Percentiles rank a stretch among this genome's conserved stretches.
These are phyloP conservation scores for Kazachstania taianensis DNA, from an alignment of 805 yeast genomes.

Conservation along the genomic window DNA sequence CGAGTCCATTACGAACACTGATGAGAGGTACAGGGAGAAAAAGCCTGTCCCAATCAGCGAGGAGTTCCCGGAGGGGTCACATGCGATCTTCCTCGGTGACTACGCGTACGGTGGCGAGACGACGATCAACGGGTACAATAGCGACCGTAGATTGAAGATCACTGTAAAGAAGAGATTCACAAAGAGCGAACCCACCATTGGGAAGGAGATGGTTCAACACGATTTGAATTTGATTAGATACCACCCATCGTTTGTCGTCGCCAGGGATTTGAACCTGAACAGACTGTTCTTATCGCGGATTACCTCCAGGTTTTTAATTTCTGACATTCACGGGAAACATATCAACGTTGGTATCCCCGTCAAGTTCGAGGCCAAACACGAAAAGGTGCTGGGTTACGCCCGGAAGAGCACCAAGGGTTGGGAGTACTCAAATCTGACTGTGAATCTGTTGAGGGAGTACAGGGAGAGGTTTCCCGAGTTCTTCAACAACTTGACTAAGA, in stretches of 20 bases:
- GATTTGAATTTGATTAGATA: conserved; percentile 52
- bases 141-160: conserved; percentile 35
- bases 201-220: conserved; percentile 44
- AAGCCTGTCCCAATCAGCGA: conserved; percentile 68
- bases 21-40: conserved; percentile 60
- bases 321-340: conserved; percentile 40
- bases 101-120: conserved; percentile 82
- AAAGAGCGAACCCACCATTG: conserved; percentile 53
- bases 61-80: conserved; percentile 68
- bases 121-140: conserved; percentile 49
- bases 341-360: conserved; percentile 72
- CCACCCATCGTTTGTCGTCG: conserved; percentile 54
- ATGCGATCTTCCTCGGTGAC: conserved; percentile 73
- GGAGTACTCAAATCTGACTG: conserved; percentile 75
- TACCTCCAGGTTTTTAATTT: conserved; percentile 61
- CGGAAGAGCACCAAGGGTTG: conserved; percentile 56
- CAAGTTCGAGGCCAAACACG: conserved; percentile 68
- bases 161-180: conserved; percentile 43
- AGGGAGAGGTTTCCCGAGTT: conserved; percentile 50
- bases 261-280: conserved; percentile 45
- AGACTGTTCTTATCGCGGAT: conserved; percentile 65
- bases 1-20: conserved; percentile 61
- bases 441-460: conserved; percentile 55
- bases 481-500: conserved; percentile 34
- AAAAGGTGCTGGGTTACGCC: conserved; percentile 83